A percentile compares a stretch with the other conserved stretches of the same genome.
Conservation (phyloP, 805 yeast genomes). For the Pichia thaimueangensis region DNA sequence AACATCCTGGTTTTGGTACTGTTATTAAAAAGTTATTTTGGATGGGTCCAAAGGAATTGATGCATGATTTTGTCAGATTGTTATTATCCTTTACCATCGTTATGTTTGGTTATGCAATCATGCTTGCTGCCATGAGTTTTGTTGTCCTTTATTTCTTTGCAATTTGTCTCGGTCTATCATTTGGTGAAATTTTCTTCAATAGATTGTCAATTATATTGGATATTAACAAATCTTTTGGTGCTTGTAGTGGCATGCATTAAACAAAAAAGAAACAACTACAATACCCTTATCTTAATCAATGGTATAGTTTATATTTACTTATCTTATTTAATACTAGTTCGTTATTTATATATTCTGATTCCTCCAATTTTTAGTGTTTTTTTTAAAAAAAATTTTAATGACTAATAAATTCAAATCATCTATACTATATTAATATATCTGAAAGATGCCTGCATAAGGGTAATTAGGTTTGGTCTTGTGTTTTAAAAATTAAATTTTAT, state of each 20-base stretch:
- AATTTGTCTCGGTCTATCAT: slow-evolving; percentile 59
- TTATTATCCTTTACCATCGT: slow-evolving; percentile 54
- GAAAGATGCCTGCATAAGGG: too few relatives aligned
- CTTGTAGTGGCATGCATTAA: slow-evolving; percentile 27
- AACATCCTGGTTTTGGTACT: slow-evolving; percentile 7
- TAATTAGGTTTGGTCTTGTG: too few relatives aligned
- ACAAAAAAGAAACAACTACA: too few relatives aligned
- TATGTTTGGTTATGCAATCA: slow-evolving; percentile 61
- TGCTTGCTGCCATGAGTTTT: slow-evolving; percentile 76
- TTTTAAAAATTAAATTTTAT: too few relatives aligned
- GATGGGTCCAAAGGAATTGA: slow-evolving; percentile 31
- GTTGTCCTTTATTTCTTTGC: slow-evolving; percentile 67
- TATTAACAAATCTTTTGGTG: slow-evolving; percentile 30
- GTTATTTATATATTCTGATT: too few relatives aligned
- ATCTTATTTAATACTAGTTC: too few relatives aligned
- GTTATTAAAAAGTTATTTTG: slow-evolving; percentile 27
- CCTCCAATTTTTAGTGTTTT: too few relatives aligned
- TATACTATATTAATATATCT: too few relatives aligned
- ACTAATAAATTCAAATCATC: too few relatives aligned
- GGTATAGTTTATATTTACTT: too few relatives aligned
- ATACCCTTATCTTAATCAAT: too few relatives aligned
- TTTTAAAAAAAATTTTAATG: too few relatives aligned
- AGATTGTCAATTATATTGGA: slow-evolving; percentile 40
- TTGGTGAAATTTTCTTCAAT: slow-evolving; percentile 66
- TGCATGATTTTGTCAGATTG: slow-evolving; percentile 52